phyloP scores from a whole-genome alignment of 1,139 yeast species.

The Protomyces gravidus region DNA sequence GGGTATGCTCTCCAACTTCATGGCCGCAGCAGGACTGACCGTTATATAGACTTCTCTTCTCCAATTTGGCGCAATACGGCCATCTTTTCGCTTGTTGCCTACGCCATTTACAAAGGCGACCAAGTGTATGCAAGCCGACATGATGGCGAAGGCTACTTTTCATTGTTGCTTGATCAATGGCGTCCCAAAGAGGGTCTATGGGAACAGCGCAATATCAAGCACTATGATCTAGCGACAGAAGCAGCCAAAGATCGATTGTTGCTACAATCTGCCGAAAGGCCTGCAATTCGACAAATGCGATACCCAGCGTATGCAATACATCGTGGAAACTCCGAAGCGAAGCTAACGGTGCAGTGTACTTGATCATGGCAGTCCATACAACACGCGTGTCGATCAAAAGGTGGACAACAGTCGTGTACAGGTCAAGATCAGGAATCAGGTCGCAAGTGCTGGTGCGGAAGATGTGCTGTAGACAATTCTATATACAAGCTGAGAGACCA shows the following conservation, averaged over 20 bases:
- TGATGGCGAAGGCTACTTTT: slow-evolving; percentile 19
- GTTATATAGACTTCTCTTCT: slow-evolving; percentile 11
- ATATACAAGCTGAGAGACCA: too few species aligned
- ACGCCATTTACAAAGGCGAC: slow-evolving; percentile 17
- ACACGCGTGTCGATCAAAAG: slow-evolving; percentile 23
- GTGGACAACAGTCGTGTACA: slow-evolving; percentile 22
- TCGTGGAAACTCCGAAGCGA: background rate
- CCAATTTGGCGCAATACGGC: slow-evolving; percentile 21
- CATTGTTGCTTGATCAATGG: slow-evolving; percentile 6
- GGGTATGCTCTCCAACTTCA: background rate
- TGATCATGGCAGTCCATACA: slow-evolving; percentile 25
- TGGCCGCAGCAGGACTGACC: background rate
- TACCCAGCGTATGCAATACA: slow-evolving; percentile 18
- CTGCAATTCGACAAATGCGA: slow-evolving; percentile 17
- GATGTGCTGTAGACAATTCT: slow-evolving; percentile 3
- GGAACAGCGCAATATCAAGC: slow-evolving; percentile 19
- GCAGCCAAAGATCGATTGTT: slow-evolving; percentile 18
- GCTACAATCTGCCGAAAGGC: slow-evolving; percentile 14
- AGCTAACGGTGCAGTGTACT: slow-evolving; percentile 7
- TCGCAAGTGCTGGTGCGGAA: slow-evolving; percentile 21
- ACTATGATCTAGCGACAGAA: slow-evolving; percentile 19
- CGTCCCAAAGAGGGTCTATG: slow-evolving; percentile 24
- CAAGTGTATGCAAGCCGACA: slow-evolving; percentile 17
- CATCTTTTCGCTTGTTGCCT: slow-evolving; percentile 7
- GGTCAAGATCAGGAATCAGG: slow-evolving; percentile 15